These are phyloP conservation scores for Paecilomyces formosus DNA, from an alignment of 2,329 filamentous ascomycete genomes.

Conservation along the genomic window DNA sequence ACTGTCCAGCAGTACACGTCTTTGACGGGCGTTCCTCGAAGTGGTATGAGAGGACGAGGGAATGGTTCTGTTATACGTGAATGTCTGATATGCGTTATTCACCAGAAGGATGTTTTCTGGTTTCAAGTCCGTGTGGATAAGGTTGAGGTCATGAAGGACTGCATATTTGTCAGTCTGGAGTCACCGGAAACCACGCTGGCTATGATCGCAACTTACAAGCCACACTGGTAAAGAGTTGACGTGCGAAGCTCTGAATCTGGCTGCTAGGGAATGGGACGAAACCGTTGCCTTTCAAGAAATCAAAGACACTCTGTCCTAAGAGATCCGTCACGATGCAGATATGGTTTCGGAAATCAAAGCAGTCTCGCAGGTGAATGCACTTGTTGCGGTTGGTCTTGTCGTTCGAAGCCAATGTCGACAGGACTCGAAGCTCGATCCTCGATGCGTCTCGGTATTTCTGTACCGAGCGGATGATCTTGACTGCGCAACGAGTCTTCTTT, in stretches of 20 bases:
- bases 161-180: slow-evolving; percentile 15
- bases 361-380: slow-evolving; percentile 93
- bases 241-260: slow-evolving; percentile 94
- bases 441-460: slow-evolving; percentile 97
- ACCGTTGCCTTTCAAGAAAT: slow-evolving; percentile 90
- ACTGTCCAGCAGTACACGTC: slow-evolving; percentile 56
- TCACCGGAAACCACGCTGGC: background rate
- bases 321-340: slow-evolving; percentile 78
- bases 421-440: slow-evolving; percentile 84
- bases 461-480: slow-evolving; percentile 97
- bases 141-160: slow-evolving; percentile 94
- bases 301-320: slow-evolving; percentile 92
- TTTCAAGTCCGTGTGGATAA: slow-evolving; percentile 82
- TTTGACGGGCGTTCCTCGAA: slow-evolving; percentile 51
- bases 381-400: slow-evolving; percentile 88
- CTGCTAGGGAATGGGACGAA: slow-evolving; percentile 98
- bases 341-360: slow-evolving; percentile 94
- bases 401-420: slow-evolving; percentile 86
- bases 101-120: slow-evolving; percentile 62
- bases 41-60: slow-evolving; percentile 56
- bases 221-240: slow-evolving; percentile 95
- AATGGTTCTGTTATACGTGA: slow-evolving; percentile 61
- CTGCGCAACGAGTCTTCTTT: slow-evolving; percentile 73
- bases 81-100: slow-evolving; percentile 58
- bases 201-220: slow-evolving; percentile 66